Evolutionary conservation across 768 basidiomycete species (phyloP).

Genomic region (Hygrophorus pudorinus): DNA sequence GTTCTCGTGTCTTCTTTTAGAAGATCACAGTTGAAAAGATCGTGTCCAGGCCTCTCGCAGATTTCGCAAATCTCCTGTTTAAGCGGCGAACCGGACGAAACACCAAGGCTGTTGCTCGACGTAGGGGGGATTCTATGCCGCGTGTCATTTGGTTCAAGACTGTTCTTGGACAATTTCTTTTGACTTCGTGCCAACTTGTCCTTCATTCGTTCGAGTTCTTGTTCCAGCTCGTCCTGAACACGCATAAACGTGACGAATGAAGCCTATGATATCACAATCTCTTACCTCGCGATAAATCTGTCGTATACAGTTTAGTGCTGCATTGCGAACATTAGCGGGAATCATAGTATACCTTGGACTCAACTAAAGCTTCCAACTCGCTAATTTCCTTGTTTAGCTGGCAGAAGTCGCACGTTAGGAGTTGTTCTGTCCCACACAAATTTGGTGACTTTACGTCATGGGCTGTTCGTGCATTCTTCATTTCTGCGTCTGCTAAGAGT

Average conservation of each 20-base stretch:
- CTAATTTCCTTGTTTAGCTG: conserved; percentile 88
- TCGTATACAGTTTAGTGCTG: background rate
- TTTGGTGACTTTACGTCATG: conserved; percentile 43
- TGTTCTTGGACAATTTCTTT: conserved; percentile 48
- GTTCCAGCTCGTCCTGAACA: conserved; percentile 73
- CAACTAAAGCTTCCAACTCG: conserved; percentile 88
- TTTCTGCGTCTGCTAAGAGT: conserved; percentile 57
- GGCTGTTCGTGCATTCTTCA: conserved; percentile 59
- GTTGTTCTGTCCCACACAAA: background rate
- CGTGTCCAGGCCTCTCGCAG: conserved; percentile 78
- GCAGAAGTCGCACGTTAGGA: conserved; percentile 2
- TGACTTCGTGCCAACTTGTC: conserved; percentile 52
- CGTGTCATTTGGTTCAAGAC: conserved; percentile 25
- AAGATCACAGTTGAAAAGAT: conserved; percentile 76
- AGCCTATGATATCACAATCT: background rate
- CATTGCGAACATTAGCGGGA: background rate
- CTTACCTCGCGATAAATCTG: conserved; percentile 79
- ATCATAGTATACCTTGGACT: conserved; percentile 61
- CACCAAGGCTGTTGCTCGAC: conserved; percentile 12
- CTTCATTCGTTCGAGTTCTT: conserved; percentile 68
- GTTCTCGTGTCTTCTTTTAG: conserved; percentile 44
- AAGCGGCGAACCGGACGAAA: conserved; percentile 13
- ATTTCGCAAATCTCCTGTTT: conserved; percentile 66
- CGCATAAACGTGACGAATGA: background rate
- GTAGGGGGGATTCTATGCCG: conserved; percentile 14